Conservation (phyloP, 2,329 filamentous ascomycete species). For the Thermothelomyces thermophilus region DNA sequence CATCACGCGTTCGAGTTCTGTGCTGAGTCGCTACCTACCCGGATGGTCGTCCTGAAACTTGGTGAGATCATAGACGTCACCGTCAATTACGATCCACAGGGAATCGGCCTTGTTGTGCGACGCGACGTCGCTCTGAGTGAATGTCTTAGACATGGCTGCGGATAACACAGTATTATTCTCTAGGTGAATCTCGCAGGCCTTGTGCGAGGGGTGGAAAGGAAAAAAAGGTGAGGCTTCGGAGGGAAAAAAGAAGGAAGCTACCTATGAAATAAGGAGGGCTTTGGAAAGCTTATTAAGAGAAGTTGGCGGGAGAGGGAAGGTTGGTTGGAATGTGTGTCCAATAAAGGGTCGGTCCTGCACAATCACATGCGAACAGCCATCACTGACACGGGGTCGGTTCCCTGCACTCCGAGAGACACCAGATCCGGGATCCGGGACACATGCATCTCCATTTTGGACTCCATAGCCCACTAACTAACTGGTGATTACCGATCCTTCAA, state of each 20-base stretch:
- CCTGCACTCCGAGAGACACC: neutral
- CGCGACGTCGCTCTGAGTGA: slow-evolving; percentile 77
- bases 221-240: neutral
- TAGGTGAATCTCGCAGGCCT: too few species aligned
- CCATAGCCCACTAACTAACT: neutral
- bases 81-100: slow-evolving; percentile 85
- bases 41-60: slow-evolving; percentile 82
- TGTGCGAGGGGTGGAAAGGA: too few species aligned
- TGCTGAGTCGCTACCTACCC: slow-evolving; percentile 40
- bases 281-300: neutral
- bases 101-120: slow-evolving; percentile 83
- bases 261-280: neutral
- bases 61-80: slow-evolving; percentile 92
- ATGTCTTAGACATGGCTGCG: slow-evolving; percentile 74
- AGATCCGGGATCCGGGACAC: slow-evolving; percentile 11
- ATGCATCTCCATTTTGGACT: neutral
- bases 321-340: neutral
- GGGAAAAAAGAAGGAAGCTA: neutral
- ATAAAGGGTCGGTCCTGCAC: slow-evolving; percentile 9
- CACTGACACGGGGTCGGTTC: neutral
- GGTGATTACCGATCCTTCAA: slow-evolving; percentile 2
- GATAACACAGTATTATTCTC: slow-evolving; percentile 4
- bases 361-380: slow-evolving; percentile 11
- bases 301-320: neutral
- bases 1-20: neutral